These are phyloP conservation scores for Fraxinus platypoda DNA, from an alignment of 305 asterid genomes.

Conservation along the genomic window DNA sequence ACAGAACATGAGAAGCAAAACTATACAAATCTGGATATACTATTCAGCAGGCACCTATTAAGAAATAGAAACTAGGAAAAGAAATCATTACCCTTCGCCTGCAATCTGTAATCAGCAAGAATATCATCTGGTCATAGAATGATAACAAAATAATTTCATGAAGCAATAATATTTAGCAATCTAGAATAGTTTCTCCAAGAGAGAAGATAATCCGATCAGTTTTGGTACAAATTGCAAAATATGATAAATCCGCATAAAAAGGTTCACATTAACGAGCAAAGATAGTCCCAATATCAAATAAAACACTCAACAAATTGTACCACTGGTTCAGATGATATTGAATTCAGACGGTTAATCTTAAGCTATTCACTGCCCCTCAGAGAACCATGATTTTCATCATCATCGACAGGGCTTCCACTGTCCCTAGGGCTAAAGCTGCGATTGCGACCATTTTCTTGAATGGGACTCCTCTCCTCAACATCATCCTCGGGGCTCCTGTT, in stretches of 20 bases:
- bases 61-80: background rate
- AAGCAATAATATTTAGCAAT: background rate
- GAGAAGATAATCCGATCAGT: background rate
- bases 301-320: background rate
- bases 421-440: slow-evolving; percentile 64
- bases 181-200: background rate
- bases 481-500: slow-evolving; percentile 50
- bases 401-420: slow-evolving; percentile 60
- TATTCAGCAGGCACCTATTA: background rate
- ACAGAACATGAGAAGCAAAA: background rate
- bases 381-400: slow-evolving; percentile 45
- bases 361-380: slow-evolving; percentile 49
- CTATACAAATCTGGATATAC: background rate
- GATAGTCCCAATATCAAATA: background rate
- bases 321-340: background rate
- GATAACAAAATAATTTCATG: background rate
- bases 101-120: background rate
- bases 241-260: background rate
- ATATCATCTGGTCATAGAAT: background rate
- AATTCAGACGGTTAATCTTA: background rate
- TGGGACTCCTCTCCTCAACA: slow-evolving; percentile 9
- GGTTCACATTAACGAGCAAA: background rate
- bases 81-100: background rate
- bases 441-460: slow-evolving; percentile 41
- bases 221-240: background rate